Percentiles rank a stretch among this genome's conserved stretches.
Evolutionary conservation across 179 eudicot species (phyloP).

Genomic region (Silene noctiflora): DNA sequence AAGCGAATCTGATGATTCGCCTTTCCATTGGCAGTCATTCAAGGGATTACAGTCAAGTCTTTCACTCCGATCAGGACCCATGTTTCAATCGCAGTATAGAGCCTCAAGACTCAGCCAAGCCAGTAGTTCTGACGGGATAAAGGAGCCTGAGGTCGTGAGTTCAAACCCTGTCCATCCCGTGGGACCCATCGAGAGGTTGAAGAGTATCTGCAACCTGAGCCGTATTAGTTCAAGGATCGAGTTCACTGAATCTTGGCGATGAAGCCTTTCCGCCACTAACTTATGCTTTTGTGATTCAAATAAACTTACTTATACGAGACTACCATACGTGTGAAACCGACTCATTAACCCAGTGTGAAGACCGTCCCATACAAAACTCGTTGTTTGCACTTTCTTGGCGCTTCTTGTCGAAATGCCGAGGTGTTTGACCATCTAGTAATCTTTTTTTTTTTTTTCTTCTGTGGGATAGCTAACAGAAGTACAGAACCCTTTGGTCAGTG

Average conservation of each 20-base stretch:
- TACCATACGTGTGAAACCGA: not conserved
- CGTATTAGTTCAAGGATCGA: constrained; percentile 36
- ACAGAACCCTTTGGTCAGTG: constrained; percentile 17
- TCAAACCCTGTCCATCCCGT: constrained; percentile 5
- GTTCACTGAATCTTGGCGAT: constrained; percentile 43
- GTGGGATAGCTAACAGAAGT: constrained; percentile 13
- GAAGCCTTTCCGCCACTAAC: constrained; percentile 3
- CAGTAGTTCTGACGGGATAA: constrained; percentile 35
- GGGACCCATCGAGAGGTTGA: constrained; percentile 29
- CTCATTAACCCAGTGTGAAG: not conserved
- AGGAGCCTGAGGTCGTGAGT: constrained; percentile 1
- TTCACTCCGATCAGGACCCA: constrained; percentile 18
- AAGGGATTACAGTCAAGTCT: constrained; percentile 31
- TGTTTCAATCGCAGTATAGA: constrained; percentile 19
- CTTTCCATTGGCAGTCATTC: constrained; percentile 41
- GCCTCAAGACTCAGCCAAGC: constrained; percentile 33
- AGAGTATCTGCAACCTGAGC: constrained; percentile 34
- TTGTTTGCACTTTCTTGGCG: not conserved
- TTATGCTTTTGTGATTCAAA: not conserved
- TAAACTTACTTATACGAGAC: not conserved
- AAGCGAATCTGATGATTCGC: constrained; percentile 46
- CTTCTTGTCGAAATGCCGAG: not conserved
- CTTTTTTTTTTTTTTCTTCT: constrained; percentile 15
- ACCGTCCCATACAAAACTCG: not conserved
- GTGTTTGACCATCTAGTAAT: not conserved